Percentiles rank a stretch among this genome's conserved stretches.
These are phyloP conservation scores for Multifurca ochricompacta DNA, from an alignment of 768 basidiomycete genomes.

Conservation along the genomic window DNA sequence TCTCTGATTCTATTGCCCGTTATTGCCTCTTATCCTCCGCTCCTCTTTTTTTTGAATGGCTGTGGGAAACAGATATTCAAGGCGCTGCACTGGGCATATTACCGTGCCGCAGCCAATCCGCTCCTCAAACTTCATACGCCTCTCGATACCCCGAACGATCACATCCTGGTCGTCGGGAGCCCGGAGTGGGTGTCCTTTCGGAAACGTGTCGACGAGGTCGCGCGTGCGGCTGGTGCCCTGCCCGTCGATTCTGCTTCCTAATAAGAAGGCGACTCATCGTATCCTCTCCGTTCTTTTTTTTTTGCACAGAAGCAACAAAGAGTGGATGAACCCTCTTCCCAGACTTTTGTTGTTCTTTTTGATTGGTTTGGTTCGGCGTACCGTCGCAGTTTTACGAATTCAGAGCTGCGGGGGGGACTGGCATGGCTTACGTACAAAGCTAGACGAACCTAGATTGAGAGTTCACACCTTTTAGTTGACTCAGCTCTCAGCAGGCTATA, in stretches of 20 bases:
- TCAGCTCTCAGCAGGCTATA: slow-evolving; percentile 56
- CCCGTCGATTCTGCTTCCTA: slow-evolving; percentile 9
- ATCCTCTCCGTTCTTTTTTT: slow-evolving; percentile 15
- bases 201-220: slow-evolving; percentile 67
- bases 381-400: slow-evolving; percentile 7
- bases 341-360: neutral
- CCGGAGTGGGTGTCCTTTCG: slow-evolving; percentile 65
- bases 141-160: slow-evolving; percentile 14
- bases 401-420: slow-evolving; percentile 5
- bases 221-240: slow-evolving; percentile 44
- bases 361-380: slow-evolving; percentile 7
- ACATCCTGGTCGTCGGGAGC: slow-evolving; percentile 52
- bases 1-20: too few relatives aligned
- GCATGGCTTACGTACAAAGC: slow-evolving; percentile 10
- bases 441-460: slow-evolving; percentile 45
- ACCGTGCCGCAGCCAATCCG: slow-evolving; percentile 76
- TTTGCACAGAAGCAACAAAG: neutral
- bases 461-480: slow-evolving; percentile 68
- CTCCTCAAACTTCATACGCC: slow-evolving; percentile 63
- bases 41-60: too few relatives aligned
- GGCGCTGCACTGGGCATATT: slow-evolving; percentile 84
- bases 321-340: neutral
- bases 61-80: slow-evolving; percentile 95
- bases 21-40: too few relatives aligned
- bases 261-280: slow-evolving; percentile 6